phyloP scores from a whole-genome alignment of 2,329 filamentous ascomycete species.

The Aureobasidium subglaciale region DNA sequence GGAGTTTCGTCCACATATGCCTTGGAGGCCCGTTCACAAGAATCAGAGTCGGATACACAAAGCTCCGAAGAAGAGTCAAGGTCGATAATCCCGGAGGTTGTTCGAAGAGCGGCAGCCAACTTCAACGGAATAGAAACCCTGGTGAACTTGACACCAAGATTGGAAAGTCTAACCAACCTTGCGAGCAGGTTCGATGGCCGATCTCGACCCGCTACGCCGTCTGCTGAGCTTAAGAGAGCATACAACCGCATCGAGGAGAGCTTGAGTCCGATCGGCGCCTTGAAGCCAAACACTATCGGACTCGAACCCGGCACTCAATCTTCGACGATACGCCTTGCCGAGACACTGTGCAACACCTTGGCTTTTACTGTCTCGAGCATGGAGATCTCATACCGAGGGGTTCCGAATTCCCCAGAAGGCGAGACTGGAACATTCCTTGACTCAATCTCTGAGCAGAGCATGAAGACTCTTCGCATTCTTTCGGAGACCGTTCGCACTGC shows the following conservation, averaged over 20 bases:
- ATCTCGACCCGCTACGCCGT: neutral
- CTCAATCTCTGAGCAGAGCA: conserved; percentile 71
- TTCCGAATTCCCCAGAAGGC: conserved; percentile 55
- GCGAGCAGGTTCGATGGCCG: conserved; percentile 1
- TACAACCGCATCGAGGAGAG: conserved; percentile 51
- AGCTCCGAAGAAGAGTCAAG: conserved; percentile 10
- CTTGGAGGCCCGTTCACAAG: neutral
- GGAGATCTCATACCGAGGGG: conserved; percentile 86
- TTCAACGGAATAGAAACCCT: conserved; percentile 1
- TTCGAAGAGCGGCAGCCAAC: conserved; percentile 11
- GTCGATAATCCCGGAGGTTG: conserved; percentile 6
- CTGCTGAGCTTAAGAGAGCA: conserved; percentile 40
- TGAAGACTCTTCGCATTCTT: conserved; percentile 82
- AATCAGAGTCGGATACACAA: neutral
- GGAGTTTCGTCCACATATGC: neutral
- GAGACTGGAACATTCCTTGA: conserved; percentile 70
- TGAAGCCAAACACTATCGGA: neutral
- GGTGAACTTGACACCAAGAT: conserved; percentile 1
- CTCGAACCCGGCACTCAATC: conserved; percentile 11
- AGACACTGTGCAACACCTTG: conserved; percentile 18
- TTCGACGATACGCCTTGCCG: conserved; percentile 1
- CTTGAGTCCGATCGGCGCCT: conserved; percentile 1
- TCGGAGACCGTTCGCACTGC: conserved; percentile 58
- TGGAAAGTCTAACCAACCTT: conserved; percentile 1
- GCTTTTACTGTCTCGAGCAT: conserved; percentile 72